Percentiles rank a stretch among this genome's conserved stretches.
Conservation (phyloP, 306 rosid genomes). For the Nissolia schottii region DNA sequence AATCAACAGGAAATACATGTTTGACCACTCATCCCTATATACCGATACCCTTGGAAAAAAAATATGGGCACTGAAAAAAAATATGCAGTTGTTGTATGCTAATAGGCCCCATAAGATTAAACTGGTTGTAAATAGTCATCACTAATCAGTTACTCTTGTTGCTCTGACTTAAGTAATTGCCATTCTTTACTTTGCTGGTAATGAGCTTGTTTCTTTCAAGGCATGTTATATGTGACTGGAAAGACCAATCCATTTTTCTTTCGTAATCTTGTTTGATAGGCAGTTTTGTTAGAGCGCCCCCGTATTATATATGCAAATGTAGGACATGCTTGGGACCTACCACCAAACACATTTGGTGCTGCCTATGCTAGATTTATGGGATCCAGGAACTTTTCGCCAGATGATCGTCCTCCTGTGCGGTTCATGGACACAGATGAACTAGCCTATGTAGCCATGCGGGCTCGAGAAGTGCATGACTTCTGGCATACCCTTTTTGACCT, state of each 20-base stretch:
- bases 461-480: slow-evolving; percentile 93
- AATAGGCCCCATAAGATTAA: not conserved
- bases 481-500: slow-evolving; percentile 91
- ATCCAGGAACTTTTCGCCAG: slow-evolving; percentile 89
- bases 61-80: not conserved
- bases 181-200: not conserved
- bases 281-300: slow-evolving; percentile 63
- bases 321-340: slow-evolving; percentile 86
- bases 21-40: not conserved
- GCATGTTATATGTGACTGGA: not conserved
- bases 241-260: slow-evolving; percentile 14
- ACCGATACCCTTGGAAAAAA: not conserved
- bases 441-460: slow-evolving; percentile 79
- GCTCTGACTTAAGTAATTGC: not conserved
- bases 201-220: not conserved
- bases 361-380: slow-evolving; percentile 97
- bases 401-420: slow-evolving; percentile 89
- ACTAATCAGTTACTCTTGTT: not conserved
- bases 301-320: slow-evolving; percentile 67
- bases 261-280: slow-evolving; percentile 37
- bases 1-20: not conserved
- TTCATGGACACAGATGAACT: slow-evolving; percentile 87
- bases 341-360: slow-evolving; percentile 75
- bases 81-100: not conserved
- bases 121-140: not conserved